These are phyloP conservation scores for Phytophthora agathidicida DNA, from an alignment of 352 stramenopile genomes.

Conservation along the genomic window DNA sequence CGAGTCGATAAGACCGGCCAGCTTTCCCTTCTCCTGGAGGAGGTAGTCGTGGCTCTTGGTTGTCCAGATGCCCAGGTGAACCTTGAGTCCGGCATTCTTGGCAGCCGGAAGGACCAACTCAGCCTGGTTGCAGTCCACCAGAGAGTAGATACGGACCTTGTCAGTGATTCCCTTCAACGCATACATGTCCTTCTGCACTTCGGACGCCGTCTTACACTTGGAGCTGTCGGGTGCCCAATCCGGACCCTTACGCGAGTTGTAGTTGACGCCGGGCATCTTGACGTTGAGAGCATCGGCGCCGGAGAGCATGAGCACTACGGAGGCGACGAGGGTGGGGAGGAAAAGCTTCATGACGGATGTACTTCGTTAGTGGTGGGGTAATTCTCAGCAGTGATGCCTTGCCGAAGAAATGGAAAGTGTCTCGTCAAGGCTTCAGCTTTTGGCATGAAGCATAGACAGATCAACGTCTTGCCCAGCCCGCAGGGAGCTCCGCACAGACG, in stretches of 20 bases:
- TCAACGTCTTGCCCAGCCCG: conserved; percentile 1
- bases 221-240: conserved; percentile 47
- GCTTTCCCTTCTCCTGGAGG: conserved; percentile 50
- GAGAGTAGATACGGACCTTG: conserved; percentile 72
- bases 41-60: conserved; percentile 42
- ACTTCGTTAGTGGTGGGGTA: neutral
- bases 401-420: conserved; percentile 11
- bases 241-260: conserved; percentile 65
- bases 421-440: too few species aligned
- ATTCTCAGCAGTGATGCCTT: neutral
- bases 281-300: conserved; percentile 47
- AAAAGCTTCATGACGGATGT: conserved; percentile 39
- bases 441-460: neutral
- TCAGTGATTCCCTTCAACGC: conserved; percentile 49
- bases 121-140: conserved; percentile 61
- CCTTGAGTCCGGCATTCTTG: conserved; percentile 48
- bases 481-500: conserved; percentile 6
- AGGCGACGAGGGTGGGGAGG: conserved; percentile 26
- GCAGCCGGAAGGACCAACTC: conserved; percentile 51
- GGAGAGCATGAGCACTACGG: conserved; percentile 16
- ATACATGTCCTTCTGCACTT: conserved; percentile 65
- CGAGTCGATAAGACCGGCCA: conserved; percentile 44
- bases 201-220: conserved; percentile 51
- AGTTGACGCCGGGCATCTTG: conserved; percentile 76
- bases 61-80: conserved; percentile 76